Evolutionary conservation across 2,329 filamentous ascomycete genomes (phyloP).

Genomic region (Bipolaris bicolor): DNA sequence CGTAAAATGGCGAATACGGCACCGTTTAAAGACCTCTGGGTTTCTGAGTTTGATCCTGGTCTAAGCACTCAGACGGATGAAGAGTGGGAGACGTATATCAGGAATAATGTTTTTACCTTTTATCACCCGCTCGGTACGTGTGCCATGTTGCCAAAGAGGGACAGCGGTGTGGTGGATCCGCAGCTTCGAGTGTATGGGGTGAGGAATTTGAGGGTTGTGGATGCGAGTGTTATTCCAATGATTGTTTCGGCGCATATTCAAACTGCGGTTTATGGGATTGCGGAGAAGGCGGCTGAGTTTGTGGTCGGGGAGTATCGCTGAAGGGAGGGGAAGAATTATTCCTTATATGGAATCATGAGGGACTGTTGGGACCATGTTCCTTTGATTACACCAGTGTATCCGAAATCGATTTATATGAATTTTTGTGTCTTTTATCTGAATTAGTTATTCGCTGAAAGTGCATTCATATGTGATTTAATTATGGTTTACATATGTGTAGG

Average conservation of each 20-base stretch:
- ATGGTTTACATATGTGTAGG: no score
- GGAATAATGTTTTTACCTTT: conserved; percentile 20
- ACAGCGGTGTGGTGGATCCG: conserved; percentile 28
- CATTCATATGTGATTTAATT: no score
- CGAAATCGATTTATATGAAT: no score
- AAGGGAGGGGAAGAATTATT: not conserved
- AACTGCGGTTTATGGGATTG: conserved; percentile 36
- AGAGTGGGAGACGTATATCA: conserved; percentile 26
- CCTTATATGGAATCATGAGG: not conserved
- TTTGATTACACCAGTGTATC: not conserved
- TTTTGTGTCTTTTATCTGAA: no score
- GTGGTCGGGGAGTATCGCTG: conserved; percentile 19
- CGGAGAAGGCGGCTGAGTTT: conserved; percentile 30
- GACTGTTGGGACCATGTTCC: not conserved
- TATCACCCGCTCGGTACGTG: conserved; percentile 46
- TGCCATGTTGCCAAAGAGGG: conserved; percentile 29
- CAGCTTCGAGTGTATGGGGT: conserved; percentile 30
- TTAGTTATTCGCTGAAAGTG: no score
- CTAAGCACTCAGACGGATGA: conserved; percentile 23
- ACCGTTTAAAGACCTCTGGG: conserved; percentile 35
- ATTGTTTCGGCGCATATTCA: conserved; percentile 29
- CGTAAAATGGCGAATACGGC: conserved; percentile 28
- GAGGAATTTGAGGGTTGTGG: conserved; percentile 11
- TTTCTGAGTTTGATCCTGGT: conserved; percentile 37
- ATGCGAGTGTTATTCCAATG: conserved; percentile 32